Base-by-base conservation (phyloP, 441 rosid species). In the Gossypium davidsonii region DNA sequence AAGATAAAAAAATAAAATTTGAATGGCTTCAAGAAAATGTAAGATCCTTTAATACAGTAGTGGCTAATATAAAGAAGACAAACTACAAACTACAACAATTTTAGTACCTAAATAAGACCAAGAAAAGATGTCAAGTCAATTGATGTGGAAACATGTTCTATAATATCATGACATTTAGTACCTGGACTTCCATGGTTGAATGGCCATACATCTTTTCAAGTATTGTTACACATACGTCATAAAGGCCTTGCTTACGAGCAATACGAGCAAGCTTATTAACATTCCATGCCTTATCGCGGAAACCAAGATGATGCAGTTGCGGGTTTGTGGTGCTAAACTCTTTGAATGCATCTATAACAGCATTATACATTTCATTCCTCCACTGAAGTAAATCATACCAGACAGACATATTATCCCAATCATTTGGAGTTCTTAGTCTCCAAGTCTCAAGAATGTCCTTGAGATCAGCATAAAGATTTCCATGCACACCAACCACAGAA, bases 101-200 rank as follows among this genome's bases (percentile, higher is more conserved):
- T 67, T 49, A 9, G 71, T 26, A 67, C 9, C 48, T 68, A 52
- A 51, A 28, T 28, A 68, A 26, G 21, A 49, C 58, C 44, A 25
- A 39, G 44, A 15, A 49, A 3, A 52, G 56, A 63, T 31, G 68
- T 34, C 31, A 59, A 58, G 21, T 52, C 65, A 59, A 61, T 57
- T 62, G 11, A 26, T 7, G 71, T 9, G 11, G 25, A 57, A 2
- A 15, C 21, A 48, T 48, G 21, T 67, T n/a, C 26, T 17, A 15
- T 12, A 6, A 23, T 59, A 23, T 23, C 10, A 26, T 34, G 31
- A 70, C 56, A 72, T 72, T 25, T 9, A 46, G 56, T 89, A 96
- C 99, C 99, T 95, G 99, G 67, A 96, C 96, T 81, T 96, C 99
- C 99, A 96, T 96, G 75, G 93, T 88, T 51, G 97, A 87, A 81